Percentiles rank a stretch among this genome's conserved stretches.
Conservation (phyloP, 140 eudicot species). For the Bidens hawaiensis region DNA sequence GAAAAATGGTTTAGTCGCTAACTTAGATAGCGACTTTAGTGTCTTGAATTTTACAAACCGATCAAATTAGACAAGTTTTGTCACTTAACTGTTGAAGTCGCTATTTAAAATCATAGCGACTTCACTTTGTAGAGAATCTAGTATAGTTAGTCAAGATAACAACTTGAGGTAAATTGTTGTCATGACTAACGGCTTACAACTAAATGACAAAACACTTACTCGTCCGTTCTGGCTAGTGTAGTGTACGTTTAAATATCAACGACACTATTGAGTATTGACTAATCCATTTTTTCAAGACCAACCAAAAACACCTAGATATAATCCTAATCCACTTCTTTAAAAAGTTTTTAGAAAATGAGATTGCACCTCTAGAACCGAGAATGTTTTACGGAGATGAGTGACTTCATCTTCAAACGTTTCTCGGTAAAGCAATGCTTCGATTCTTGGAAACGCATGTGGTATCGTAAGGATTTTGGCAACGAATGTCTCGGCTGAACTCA, state of each 20-base stretch:
- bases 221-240: too few species aligned
- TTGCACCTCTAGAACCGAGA: slow-evolving; percentile 79
- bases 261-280: too few species aligned
- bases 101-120: background rate
- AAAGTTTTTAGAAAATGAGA: background rate
- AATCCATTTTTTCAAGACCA: too few species aligned
- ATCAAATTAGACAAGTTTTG: background rate
- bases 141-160: background rate
- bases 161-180: too few species aligned
- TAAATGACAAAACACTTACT: too few species aligned
- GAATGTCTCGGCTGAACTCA: slow-evolving; percentile 82
- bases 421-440: slow-evolving; percentile 76
- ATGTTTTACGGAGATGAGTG: slow-evolving; percentile 70
- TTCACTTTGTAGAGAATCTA: background rate
- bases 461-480: slow-evolving; percentile 58
- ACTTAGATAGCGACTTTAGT: background rate
- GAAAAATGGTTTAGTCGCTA: background rate
- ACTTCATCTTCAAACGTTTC: slow-evolving; percentile 91
- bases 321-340: too few species aligned
- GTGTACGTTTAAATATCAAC: too few species aligned
- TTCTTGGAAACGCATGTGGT: slow-evolving; percentile 69
- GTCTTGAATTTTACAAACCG: background rate
- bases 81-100: background rate
- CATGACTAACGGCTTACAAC: too few species aligned
- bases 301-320: too few species aligned